Base-by-base conservation (phyloP, 345 rosid species). In the Cardiospermum halicacabum region DNA sequence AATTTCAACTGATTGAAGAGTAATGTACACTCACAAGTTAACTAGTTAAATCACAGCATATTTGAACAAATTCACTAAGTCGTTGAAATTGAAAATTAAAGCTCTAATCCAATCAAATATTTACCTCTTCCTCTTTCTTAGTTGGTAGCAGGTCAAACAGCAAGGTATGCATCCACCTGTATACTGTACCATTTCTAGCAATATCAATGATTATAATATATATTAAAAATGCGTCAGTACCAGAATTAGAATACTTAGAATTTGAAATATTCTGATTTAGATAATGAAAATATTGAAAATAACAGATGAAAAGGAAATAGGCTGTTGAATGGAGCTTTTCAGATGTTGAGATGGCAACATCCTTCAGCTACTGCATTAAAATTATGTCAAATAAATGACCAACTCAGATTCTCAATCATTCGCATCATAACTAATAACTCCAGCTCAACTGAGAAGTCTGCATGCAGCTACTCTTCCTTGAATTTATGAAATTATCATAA, bases 291-390 rank as follows among this genome's bases (percentile, higher is more conserved):
- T 39, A 9, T 39, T 34, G 1, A 9, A 9, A 39, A 9, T 39
- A 39, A 45, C 10, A 30, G 0, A 11, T 30, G 13, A 18, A 19
- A 18, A 45, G 53, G 72, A 13, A 22, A 28, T 4, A 56, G 66
- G 60, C 53, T 30, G 73, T 48, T 71, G 71, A 69, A 53, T 56
- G 37, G 72, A 53, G 68, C 13, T 60, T 56, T 34, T 72, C 74
- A 39, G 77, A 68, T 62, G 72, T 62, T 57, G 51, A 57, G 22
- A 60, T 11, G 27, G 60, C 74, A 72, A 56, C 72, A 2, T 32
- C 69, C 50, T 31, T 61, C 39, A 25, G 34, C 42, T 32, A 53
- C 42, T 32, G 34, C 24, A 7, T 18, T 54, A 53, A 21, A 1
- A 45, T 48, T 43, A 30, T 47, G 10, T 21, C 40, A 30, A 30